Base-by-base conservation (phyloP, 2,329 filamentous ascomycete species). In the Diplodia sapinea region DNA sequence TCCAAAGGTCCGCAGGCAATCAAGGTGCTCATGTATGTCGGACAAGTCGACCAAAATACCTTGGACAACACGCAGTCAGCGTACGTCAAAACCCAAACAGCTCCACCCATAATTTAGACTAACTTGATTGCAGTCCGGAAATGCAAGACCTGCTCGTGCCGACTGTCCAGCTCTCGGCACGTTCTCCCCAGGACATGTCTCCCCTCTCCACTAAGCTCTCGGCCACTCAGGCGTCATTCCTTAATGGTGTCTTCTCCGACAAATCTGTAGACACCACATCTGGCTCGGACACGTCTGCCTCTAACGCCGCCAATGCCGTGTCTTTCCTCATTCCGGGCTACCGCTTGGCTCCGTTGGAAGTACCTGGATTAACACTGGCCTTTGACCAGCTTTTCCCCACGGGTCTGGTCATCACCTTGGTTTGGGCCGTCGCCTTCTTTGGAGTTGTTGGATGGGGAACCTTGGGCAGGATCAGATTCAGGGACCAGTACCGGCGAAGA, bases 221-320 rank as follows among this genome's bases (percentile, higher is more conserved):
- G 11, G 85, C 87, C 69, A 88, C 89, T 77, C 88, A 92, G 76
- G 89, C 90, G 17, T 85, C 86, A 7, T 93, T 93, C 72, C 85
- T 92, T 49, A 86, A 85, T 15, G 91, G 91, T 63, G 85, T 91
- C 72, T 93, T 93, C 78, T 86, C 89, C 65, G 79, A 84, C 61
- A 80, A 85, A 66, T 80, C 86, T 15, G 76, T 87, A 73, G 77
- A 84, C 73, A 73, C 71, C 62, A 72, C 75, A 70, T 85, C 83
- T 15, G 82, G 85, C 12, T 74, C 76, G 3, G 71, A 74, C 11
- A 73, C 78, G 7, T 77, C 78, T 31, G 77, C 78, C 36, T 75
- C 75, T n/a, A 75, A 82, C 3, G 79, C 84, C 23, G 76, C 84
- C 0, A 72, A 73, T 26, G 70, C 67, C n/a, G 54, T 65, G 29